Base-by-base conservation (phyloP, 2,329 filamentous ascomycete genomes). In the Cytospora leucostoma region DNA sequence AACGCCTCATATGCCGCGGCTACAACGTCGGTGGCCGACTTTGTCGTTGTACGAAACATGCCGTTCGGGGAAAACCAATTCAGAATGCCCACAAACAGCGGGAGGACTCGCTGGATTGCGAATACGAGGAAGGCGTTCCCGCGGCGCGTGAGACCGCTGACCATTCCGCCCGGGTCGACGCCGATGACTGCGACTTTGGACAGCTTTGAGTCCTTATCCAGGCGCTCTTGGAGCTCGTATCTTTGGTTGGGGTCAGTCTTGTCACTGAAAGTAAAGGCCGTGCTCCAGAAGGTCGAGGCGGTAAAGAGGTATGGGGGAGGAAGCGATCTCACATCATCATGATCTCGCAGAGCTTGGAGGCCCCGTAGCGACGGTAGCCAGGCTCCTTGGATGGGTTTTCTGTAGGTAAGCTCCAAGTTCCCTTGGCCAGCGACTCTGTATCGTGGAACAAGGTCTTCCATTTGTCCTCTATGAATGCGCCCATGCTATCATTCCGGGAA, bases 101-200 rank as follows among this genome's bases (percentile, higher is more conserved):
- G 13, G 15, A 15, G 15, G 13, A 40, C 8, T 2, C 12, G 12
- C 35, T 37, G 35, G 2, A 37, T 13, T 13, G 12, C 12, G 12
- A 37, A 37, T 8, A 37, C 35, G 6, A 37, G 35, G 15, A 15
- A 40, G 15, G 38, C 13, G 17, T 7, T 13, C 17, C 38, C 65
- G 56, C 58, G 69, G 3, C 68, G 68, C 8, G 60, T 38, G 2
- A 76, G 65, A 2, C 61, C 59, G 1, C 70, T 75, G 7, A 61
- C 50, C 69, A 76, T 75, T 1, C 65, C 67, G 38, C 74, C 75
- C 0, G 75, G 74, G 65, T 76, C 74, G 33, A 76, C 64, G 12
- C 68, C 69, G 2, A 76, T 59, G 33, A 74, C 63, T 7, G 67
- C 68, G 19, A 77, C 68, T 10, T 70, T 69, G 32, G 65, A 68